Evolutionary conservation across 176 grass and related monocot species (phyloP).

Genomic region (Juncus inflexus): DNA sequence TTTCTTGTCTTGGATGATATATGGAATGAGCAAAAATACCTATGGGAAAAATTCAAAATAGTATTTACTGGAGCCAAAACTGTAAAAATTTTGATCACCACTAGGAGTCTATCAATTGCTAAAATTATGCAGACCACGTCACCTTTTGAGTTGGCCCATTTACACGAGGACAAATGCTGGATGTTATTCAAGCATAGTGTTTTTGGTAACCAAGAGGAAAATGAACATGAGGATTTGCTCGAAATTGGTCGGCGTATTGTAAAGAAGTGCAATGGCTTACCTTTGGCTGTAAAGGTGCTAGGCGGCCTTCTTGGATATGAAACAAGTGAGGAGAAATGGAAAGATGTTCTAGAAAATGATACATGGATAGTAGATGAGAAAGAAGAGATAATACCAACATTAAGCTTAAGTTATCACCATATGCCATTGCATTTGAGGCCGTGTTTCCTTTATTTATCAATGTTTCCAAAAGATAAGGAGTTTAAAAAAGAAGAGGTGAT

Average conservation of each 20-base stretch:
- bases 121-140: conserved; percentile 18
- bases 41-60: conserved; percentile 15
- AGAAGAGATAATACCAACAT: conserved; percentile 6
- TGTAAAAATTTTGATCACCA: conserved; percentile 27
- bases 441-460: conserved; percentile 22
- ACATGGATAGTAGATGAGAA: conserved; percentile 13
- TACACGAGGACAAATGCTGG: conserved; percentile 16
- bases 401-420: conserved; percentile 28
- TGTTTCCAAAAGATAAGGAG: conserved; percentile 10
- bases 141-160: not conserved
- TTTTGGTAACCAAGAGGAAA: not conserved
- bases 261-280: conserved; percentile 21
- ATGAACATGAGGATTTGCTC: not conserved
- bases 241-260: conserved; percentile 17
- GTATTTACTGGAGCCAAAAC: not conserved
- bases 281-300: conserved; percentile 23
- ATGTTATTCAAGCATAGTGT: conserved; percentile 9
- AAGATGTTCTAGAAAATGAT: conserved; percentile 23
- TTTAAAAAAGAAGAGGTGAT: conserved; percentile 8
- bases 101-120: conserved; percentile 14
- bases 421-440: not conserved
- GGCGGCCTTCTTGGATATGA: conserved; percentile 14
- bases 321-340: conserved; percentile 8
- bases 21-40: conserved; percentile 29
- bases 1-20: conserved; percentile 37